Percentiles rank a stretch among this genome's conserved stretches.
Conservation (phyloP, 176 grass and related monocot species). For the Typha latifolia region DNA sequence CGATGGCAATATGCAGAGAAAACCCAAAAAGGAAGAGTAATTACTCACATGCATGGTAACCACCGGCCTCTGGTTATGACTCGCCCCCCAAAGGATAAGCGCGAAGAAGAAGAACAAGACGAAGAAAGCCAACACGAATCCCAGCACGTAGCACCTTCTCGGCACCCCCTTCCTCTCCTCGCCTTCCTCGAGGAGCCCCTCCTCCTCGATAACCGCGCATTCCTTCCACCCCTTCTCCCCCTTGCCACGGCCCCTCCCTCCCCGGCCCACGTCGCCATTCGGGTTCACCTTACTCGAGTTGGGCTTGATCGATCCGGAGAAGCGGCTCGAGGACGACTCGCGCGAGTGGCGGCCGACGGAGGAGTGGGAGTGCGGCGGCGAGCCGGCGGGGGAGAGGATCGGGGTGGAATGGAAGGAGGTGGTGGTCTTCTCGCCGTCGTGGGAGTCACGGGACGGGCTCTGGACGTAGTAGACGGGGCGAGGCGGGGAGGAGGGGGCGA, state of each 20-base stretch:
- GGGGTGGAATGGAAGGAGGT: slow-evolving; percentile 69
- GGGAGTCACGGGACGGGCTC: slow-evolving; percentile 44
- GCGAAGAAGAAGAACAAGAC: slow-evolving; percentile 88
- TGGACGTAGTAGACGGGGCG: slow-evolving; percentile 81
- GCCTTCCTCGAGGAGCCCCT: slow-evolving; percentile 50
- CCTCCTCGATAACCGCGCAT: slow-evolving; percentile 60
- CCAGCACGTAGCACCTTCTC: slow-evolving; percentile 35
- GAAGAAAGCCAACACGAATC: slow-evolving; percentile 53
- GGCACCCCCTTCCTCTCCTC: slow-evolving; percentile 24
- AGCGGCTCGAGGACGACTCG: slow-evolving; percentile 60
- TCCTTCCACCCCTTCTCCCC: slow-evolving; percentile 27
- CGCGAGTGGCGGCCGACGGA: slow-evolving; percentile 33
- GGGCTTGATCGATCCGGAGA: slow-evolving; percentile 39
- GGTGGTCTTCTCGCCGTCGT: slow-evolving; percentile 52
- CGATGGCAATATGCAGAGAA: neutral
- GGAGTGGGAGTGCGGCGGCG: slow-evolving; percentile 44
- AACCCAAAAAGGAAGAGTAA: neutral
- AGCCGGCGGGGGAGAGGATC: slow-evolving; percentile 12
- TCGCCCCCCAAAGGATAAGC: slow-evolving; percentile 85
- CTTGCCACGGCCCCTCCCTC: slow-evolving; percentile 18
- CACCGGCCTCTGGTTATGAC: slow-evolving; percentile 51
- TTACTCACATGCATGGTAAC: slow-evolving; percentile 42
- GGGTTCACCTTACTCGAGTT: slow-evolving; percentile 12
- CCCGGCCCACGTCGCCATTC: neutral
- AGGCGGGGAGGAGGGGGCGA: slow-evolving; percentile 50